Conservation (phyloP, 768 basidiomycete species). For the Lactifluus volemus region DNA sequence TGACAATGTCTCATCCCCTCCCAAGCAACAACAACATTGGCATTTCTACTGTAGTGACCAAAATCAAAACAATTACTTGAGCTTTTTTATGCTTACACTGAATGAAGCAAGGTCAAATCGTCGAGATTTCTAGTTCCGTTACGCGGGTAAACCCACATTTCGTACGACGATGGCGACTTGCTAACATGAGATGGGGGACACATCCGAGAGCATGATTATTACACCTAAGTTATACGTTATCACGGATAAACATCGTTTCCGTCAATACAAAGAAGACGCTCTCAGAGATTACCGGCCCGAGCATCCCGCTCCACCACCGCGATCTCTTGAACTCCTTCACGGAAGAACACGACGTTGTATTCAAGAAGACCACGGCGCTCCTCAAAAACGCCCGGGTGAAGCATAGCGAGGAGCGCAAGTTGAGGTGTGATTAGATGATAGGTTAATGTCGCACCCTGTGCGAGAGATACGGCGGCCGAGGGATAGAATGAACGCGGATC, state of each 20-base stretch:
- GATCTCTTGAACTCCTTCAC: slow-evolving; percentile 78
- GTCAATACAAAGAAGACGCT: background rate
- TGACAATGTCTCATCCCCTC: too few species aligned
- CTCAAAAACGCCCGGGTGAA: slow-evolving; percentile 68
- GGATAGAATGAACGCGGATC: slow-evolving; percentile 50
- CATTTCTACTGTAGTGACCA: too few species aligned
- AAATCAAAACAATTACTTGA: too few species aligned
- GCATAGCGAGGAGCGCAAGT: slow-evolving; percentile 59
- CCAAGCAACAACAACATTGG: too few species aligned
- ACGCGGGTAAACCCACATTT: background rate
- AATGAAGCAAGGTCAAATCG: too few species aligned
- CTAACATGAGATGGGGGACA: background rate
- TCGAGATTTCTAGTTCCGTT: too few species aligned
- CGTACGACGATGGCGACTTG: background rate
- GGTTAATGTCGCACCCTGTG: slow-evolving; percentile 68
- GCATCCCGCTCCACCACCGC: slow-evolving; percentile 62
- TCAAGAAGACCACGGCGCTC: slow-evolving; percentile 68
- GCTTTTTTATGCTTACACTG: too few species aligned
- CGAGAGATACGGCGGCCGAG: slow-evolving; percentile 54
- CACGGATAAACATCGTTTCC: background rate
- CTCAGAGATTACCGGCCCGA: slow-evolving; percentile 20
- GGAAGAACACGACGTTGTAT: slow-evolving; percentile 80
- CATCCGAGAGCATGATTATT: background rate
- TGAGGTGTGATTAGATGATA: slow-evolving; percentile 74
- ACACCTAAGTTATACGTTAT: background rate